Base-by-base conservation (phyloP, 2,329 filamentous ascomycete species). In the Talaromyces sp. region DNA sequence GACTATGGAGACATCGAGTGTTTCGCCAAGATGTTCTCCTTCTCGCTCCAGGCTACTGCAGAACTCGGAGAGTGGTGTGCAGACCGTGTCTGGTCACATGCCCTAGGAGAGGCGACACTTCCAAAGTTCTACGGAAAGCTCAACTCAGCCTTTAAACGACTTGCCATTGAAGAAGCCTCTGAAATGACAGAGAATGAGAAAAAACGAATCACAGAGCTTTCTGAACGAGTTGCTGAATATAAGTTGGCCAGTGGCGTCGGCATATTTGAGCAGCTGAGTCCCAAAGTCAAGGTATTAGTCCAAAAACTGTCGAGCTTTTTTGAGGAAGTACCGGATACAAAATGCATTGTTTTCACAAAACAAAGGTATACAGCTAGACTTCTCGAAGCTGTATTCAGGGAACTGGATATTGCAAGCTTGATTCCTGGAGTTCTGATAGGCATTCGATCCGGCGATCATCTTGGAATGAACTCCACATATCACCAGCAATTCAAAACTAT, bases 301-400 rank as follows among this genome's bases (percentile, higher is more conserved):
- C 70, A 79, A 2, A 85, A 87, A 60, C 79, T 98, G 0, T 71
- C 75, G 3, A 74, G 85, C 7, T 83, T 88, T 56, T 97, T 92
- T 68, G 76, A 83, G 34, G 74, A 80, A 2, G 75, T 79, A 2
- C 81, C 80, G 1, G 81, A 86, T 6, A 80, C 83, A 31, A 87
- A 88, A 63, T 96, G 92, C 69, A 96, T 99, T 60, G 85, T 98
- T 0, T 98, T 99, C 73, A 92, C 96, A 0, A 83, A 91, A 64
- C 84, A 89, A 71, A 83, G 92, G 47, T 86, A 89, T 65, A 94
- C 92, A 0, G 94, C 93, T 0, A 84, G 86, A 18, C 75, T 96
- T 16, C 78, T 99, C 1, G 79, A 84, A 1, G 86, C 89, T 51
- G 78, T 96, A 0, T 89, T 96, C 64, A 74, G 79, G 0, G 72